Evolutionary conservation across 2,329 filamentous ascomycete species (phyloP).

Genomic region (Ophiostoma sp.): DNA sequence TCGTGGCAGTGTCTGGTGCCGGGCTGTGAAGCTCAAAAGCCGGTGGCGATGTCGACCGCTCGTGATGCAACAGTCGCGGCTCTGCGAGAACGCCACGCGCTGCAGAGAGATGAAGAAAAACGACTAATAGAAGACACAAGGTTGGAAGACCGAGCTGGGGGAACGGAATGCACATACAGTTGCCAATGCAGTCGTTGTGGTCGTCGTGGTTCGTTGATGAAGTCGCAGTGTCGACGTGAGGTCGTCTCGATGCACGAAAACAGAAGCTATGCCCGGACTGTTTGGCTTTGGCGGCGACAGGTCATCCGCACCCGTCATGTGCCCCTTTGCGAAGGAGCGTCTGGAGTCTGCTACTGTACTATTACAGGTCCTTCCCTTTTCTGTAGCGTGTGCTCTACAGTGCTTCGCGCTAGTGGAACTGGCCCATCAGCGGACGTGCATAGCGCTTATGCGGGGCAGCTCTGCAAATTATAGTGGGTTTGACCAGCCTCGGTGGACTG

Average conservation of each 20-base stretch:
- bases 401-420: background rate
- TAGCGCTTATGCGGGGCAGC: conserved; percentile 19
- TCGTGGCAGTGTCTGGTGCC: background rate
- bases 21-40: background rate
- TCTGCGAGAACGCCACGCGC: background rate
- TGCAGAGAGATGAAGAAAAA: background rate
- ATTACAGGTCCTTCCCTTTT: background rate
- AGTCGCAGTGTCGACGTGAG: background rate
- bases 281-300: background rate
- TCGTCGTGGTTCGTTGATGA: background rate
- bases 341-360: background rate
- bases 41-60: background rate
- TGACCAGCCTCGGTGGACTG: background rate
- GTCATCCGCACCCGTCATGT: conserved; percentile 13
- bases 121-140: background rate
- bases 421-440: background rate
- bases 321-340: background rate
- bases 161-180: background rate
- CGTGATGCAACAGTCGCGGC: conserved; percentile 6
- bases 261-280: background rate
- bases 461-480: conserved; percentile 13
- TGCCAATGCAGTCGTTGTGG: background rate
- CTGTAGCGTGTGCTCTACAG: background rate
- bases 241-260: conserved; percentile 11
- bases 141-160: no score